Evolutionary conservation across 331 rosid genomes (phyloP).

Genomic region (Quercus tomentella): DNA sequence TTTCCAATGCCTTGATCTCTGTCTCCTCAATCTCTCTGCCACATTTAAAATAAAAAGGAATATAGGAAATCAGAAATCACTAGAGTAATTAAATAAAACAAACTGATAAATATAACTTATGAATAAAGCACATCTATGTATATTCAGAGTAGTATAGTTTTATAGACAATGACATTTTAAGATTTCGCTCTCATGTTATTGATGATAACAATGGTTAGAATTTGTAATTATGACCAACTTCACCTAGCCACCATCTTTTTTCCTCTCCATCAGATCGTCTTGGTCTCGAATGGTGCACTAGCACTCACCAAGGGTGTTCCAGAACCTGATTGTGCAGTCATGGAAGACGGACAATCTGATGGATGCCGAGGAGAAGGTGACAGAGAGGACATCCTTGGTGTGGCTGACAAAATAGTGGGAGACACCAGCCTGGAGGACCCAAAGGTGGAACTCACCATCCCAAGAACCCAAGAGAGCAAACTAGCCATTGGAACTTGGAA

Average conservation of each 20-base stretch:
- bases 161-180: not conserved
- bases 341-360: slow-evolving; percentile 97
- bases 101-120: not conserved
- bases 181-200: not conserved
- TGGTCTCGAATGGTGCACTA: slow-evolving; percentile 57
- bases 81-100: not conserved
- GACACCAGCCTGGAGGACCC: slow-evolving; percentile 78
- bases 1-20: slow-evolving; percentile 75
- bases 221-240: not conserved
- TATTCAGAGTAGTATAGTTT: not conserved
- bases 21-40: slow-evolving; percentile 78
- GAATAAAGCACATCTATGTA: not conserved
- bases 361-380: slow-evolving; percentile 87
- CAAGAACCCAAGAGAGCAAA: slow-evolving; percentile 98
- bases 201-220: not conserved
- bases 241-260: not conserved
- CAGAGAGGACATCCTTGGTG: slow-evolving; percentile 89
- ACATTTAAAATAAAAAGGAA: slow-evolving; percentile 4
- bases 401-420: slow-evolving; percentile 91
- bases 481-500: slow-evolving; percentile 65
- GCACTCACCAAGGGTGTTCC: slow-evolving; percentile 98
- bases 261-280: too few species aligned
- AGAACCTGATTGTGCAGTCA: slow-evolving; percentile 91
- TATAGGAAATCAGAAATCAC: slow-evolving; percentile 2
- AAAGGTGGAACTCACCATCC: slow-evolving; percentile 97